A percentile compares a stretch with the other conserved stretches of the same genome.
Evolutionary conservation across 148 eudicot species (phyloP).

Genomic region (Rhododendron henanense): DNA sequence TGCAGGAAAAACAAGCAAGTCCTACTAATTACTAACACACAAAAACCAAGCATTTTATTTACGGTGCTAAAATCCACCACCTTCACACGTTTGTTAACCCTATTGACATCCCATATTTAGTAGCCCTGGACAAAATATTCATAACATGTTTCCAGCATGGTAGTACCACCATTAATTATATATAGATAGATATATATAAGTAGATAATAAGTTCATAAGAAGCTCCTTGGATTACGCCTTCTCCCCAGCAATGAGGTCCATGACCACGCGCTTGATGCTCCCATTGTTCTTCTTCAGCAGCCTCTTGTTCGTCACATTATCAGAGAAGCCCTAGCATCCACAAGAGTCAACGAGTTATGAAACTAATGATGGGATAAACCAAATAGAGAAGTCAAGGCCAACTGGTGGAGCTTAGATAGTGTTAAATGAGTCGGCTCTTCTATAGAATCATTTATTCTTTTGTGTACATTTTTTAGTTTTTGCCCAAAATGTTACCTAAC

Average conservation of each 20-base stretch:
- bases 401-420: background rate
- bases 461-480: background rate
- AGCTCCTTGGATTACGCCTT: constrained; percentile 1
- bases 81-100: background rate
- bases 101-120: background rate
- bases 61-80: background rate
- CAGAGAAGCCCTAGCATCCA: constrained; percentile 63
- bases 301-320: constrained; percentile 55
- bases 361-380: background rate
- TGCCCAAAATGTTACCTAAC: background rate
- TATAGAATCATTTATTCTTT: background rate
- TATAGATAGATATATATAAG: background rate
- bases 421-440: background rate
- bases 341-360: background rate
- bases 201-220: background rate
- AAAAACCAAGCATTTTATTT: background rate
- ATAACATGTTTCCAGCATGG: background rate
- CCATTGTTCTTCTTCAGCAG: constrained; percentile 83
- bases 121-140: background rate
- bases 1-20: background rate
- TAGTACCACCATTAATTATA: background rate
- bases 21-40: background rate
- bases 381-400: background rate
- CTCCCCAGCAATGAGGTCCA: constrained; percentile 83
- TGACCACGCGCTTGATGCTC: constrained; percentile 70